These are phyloP conservation scores for Candida anglica DNA, from an alignment of 805 yeast genomes.

Conservation along the genomic window DNA sequence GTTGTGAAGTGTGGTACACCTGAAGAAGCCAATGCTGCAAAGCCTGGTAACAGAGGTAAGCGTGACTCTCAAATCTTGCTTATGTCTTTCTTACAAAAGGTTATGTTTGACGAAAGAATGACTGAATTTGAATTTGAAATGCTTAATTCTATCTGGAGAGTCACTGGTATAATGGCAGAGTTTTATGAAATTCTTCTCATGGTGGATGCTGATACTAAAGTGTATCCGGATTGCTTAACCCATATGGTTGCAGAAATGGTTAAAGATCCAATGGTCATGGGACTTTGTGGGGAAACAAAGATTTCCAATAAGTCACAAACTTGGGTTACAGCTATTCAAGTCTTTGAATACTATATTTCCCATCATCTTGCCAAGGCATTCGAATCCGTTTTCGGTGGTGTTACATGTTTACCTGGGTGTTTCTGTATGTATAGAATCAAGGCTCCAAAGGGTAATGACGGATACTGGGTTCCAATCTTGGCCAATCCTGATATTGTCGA, in stretches of 20 bases:
- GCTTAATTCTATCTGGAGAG: slow-evolving; percentile 67
- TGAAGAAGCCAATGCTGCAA: slow-evolving; percentile 57
- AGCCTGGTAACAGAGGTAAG: slow-evolving; percentile 93
- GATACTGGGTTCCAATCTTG: slow-evolving; percentile 87
- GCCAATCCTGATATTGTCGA: slow-evolving; percentile 94
- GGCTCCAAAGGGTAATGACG: slow-evolving; percentile 69
- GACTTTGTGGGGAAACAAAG: slow-evolving; percentile 92
- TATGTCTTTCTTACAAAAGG: slow-evolving; percentile 84
- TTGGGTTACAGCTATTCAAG: slow-evolving; percentile 93
- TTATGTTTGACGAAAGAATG: slow-evolving; percentile 93
- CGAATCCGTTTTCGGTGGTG: slow-evolving; percentile 93
- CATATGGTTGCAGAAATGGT: slow-evolving; percentile 92
- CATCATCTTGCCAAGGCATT: slow-evolving; percentile 94
- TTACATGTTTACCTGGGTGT: slow-evolving; percentile 94
- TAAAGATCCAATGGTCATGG: slow-evolving; percentile 83
- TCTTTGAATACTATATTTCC: slow-evolving; percentile 87
- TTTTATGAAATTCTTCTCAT: slow-evolving; percentile 77
- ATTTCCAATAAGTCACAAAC: slow-evolving; percentile 76
- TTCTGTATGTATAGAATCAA: slow-evolving; percentile 89
- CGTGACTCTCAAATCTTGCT: slow-evolving; percentile 90
- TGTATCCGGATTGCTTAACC: slow-evolving; percentile 80
- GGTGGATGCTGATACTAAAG: slow-evolving; percentile 95
- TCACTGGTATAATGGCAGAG: slow-evolving; percentile 83
- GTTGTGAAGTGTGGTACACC: slow-evolving; percentile 89
- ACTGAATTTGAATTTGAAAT: slow-evolving; percentile 82